Conservation (phyloP, 805 yeast genomes). For the Candida railenensis region DNA sequence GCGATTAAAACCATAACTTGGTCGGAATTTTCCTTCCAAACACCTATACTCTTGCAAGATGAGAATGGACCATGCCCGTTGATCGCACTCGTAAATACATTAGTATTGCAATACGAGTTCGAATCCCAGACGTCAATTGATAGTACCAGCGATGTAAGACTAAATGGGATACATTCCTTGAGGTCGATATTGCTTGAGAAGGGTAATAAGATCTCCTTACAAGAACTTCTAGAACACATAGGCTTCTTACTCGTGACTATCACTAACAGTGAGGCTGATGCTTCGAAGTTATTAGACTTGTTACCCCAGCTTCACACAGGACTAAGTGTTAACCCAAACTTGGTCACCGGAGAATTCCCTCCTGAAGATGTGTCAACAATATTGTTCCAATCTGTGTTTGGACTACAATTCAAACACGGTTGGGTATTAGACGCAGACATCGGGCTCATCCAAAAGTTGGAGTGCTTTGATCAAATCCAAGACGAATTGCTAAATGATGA, state of each 20-base stretch:
- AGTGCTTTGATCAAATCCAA: slow-evolving; percentile 56
- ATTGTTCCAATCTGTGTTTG: slow-evolving; percentile 54
- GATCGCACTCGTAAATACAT: slow-evolving; percentile 70
- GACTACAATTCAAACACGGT: slow-evolving; percentile 72
- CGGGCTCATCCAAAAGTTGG: slow-evolving; percentile 18
- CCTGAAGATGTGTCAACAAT: slow-evolving; percentile 50
- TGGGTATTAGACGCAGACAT: slow-evolving; percentile 45
- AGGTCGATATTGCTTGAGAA: slow-evolving; percentile 12
- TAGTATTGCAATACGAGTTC: slow-evolving; percentile 51
- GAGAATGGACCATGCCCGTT: slow-evolving; percentile 88
- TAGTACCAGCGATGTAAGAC: not conserved
- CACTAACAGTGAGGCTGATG: slow-evolving; percentile 22
- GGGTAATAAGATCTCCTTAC: slow-evolving; percentile 21
- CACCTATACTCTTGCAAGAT: slow-evolving; percentile 72
- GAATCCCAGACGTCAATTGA: slow-evolving; percentile 9
- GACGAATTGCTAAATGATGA: slow-evolving; percentile 41
- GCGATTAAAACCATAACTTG: slow-evolving; percentile 20
- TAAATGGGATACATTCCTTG: slow-evolving; percentile 16
- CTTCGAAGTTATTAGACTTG: slow-evolving; percentile 41
- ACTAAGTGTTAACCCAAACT: slow-evolving; percentile 66
- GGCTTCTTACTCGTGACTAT: slow-evolving; percentile 42
- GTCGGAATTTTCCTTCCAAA: slow-evolving; percentile 35
- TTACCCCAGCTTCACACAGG: slow-evolving; percentile 72
- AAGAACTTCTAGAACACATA: slow-evolving; percentile 46
- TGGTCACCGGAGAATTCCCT: slow-evolving; percentile 51